Conservation (phyloP, 768 basidiomycete genomes). For the Mycena epipterygia region DNA sequence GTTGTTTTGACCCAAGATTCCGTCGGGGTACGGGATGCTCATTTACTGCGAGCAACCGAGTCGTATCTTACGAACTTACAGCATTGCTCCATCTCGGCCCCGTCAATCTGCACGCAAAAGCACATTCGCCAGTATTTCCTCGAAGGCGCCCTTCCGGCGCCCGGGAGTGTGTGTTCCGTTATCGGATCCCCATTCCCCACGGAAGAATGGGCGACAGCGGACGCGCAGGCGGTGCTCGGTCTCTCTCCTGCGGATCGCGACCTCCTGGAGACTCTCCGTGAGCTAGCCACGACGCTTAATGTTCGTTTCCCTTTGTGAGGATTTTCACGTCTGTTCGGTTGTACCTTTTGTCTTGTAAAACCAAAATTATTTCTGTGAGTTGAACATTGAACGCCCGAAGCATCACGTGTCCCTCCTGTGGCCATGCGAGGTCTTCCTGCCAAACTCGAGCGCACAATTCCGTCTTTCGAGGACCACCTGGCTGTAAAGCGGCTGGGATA, state of each 20-base stretch:
- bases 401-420: too few relatives aligned
- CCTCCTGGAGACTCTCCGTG: background rate
- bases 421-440: too few relatives aligned
- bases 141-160: slow-evolving; percentile 36
- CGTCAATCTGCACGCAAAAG: slow-evolving; percentile 34
- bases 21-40: slow-evolving; percentile 15
- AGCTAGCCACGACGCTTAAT: background rate
- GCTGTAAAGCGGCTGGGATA: too few relatives aligned
- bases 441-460: too few relatives aligned
- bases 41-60: background rate
- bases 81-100: slow-evolving; percentile 16
- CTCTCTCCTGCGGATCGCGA: background rate
- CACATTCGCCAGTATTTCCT: slow-evolving; percentile 34
- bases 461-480: too few relatives aligned
- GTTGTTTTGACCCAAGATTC: slow-evolving; percentile 40
- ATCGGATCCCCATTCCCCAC: slow-evolving; percentile 10
- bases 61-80: background rate
- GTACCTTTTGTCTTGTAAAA: too few relatives aligned
- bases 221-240: background rate
- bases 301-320: background rate
- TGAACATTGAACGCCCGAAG: too few relatives aligned
- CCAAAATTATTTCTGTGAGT: too few relatives aligned
- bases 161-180: slow-evolving; percentile 35
- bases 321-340: background rate
- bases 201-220: background rate